These are phyloP conservation scores for Lecanosticta acicola DNA, from an alignment of 2,329 filamentous ascomycete genomes.

Conservation along the genomic window DNA sequence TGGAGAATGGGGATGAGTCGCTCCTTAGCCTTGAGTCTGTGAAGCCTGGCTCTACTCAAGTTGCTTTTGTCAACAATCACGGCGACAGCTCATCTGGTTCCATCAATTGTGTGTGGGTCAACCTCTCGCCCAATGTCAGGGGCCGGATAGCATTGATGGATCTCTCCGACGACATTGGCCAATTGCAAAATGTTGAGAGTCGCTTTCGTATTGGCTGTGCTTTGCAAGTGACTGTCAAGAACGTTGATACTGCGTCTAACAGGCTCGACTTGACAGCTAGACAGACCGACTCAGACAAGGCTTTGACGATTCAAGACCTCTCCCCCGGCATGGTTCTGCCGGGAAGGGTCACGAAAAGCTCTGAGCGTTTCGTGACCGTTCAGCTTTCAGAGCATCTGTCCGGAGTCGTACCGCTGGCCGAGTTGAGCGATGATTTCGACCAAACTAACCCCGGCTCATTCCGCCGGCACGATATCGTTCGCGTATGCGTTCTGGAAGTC, in stretches of 20 bases:
- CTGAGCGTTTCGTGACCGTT: conserved; percentile 75
- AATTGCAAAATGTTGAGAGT: conserved; percentile 66
- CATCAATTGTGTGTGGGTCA: conserved; percentile 75
- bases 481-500: conserved; percentile 76
- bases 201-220: conserved; percentile 91
- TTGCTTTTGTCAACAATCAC: conserved; percentile 90
- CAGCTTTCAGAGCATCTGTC: conserved; percentile 76
- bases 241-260: conserved; percentile 65
- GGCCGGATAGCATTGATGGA: conserved; percentile 79
- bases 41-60: conserved; percentile 62
- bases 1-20: conserved; percentile 46
- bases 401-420: conserved; percentile 73
- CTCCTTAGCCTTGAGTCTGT: conserved; percentile 68
- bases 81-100: conserved; percentile 40
- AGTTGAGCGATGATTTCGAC: conserved; percentile 80
- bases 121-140: conserved; percentile 78
- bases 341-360: conserved; percentile 77
- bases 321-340: conserved; percentile 75
- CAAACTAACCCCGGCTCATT: conserved; percentile 69
- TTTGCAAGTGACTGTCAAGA: conserved; percentile 70
- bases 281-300: conserved; percentile 37
- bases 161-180: conserved; percentile 77
- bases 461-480: conserved; percentile 78
- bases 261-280: conserved; percentile 66
- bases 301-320: conserved; percentile 64